Conservation (phyloP, 2,329 filamentous ascomycete species). For the Calonectria ilicicola region DNA sequence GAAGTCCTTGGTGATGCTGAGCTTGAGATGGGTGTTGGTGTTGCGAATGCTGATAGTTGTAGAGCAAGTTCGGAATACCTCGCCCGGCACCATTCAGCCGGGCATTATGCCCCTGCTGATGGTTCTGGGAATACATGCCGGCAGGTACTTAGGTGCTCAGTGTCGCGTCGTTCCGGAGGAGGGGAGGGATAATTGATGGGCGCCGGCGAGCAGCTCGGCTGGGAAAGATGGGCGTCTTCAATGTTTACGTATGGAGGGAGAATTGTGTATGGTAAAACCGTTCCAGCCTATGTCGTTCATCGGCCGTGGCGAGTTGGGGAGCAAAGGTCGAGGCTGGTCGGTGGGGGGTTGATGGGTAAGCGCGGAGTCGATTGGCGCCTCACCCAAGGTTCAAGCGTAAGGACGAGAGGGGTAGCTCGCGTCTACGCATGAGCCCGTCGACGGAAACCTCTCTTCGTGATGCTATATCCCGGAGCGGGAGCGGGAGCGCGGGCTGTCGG, state of each 20-base stretch:
- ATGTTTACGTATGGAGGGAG: slow-evolving; percentile 22
- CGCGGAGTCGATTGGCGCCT: slow-evolving; percentile 38
- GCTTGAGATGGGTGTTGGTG: slow-evolving; percentile 73
- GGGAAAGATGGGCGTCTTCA: slow-evolving; percentile 35
- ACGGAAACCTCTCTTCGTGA: slow-evolving; percentile 36
- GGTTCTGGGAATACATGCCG: slow-evolving; percentile 81
- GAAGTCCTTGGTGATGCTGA: slow-evolving; percentile 72
- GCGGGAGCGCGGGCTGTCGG: slow-evolving; percentile 26
- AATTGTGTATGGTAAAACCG: slow-evolving; percentile 29
- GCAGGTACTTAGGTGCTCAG: slow-evolving; percentile 34
- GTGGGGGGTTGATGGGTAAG: slow-evolving; percentile 30
- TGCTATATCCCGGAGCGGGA: slow-evolving; percentile 25
- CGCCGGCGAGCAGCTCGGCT: slow-evolving; percentile 46
- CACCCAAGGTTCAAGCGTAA: slow-evolving; percentile 48
- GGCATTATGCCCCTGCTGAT: slow-evolving; percentile 79
- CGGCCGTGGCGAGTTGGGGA: slow-evolving; percentile 31
- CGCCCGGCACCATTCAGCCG: slow-evolving; percentile 73
- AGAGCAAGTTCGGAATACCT: slow-evolving; percentile 75
- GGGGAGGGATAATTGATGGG: slow-evolving; percentile 34
- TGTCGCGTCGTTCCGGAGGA: slow-evolving; percentile 26
- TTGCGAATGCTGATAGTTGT: slow-evolving; percentile 74
- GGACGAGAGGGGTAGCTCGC: slow-evolving; percentile 49
- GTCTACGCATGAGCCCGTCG: slow-evolving; percentile 53
- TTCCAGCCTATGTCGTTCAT: slow-evolving; percentile 37
- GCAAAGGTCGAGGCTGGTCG: slow-evolving; percentile 12